Evolutionary conservation across 805 yeast species (phyloP), one percentile per base, ranked within the genome.

Genomic region (Saccharomycopsis selenospora): DNA sequence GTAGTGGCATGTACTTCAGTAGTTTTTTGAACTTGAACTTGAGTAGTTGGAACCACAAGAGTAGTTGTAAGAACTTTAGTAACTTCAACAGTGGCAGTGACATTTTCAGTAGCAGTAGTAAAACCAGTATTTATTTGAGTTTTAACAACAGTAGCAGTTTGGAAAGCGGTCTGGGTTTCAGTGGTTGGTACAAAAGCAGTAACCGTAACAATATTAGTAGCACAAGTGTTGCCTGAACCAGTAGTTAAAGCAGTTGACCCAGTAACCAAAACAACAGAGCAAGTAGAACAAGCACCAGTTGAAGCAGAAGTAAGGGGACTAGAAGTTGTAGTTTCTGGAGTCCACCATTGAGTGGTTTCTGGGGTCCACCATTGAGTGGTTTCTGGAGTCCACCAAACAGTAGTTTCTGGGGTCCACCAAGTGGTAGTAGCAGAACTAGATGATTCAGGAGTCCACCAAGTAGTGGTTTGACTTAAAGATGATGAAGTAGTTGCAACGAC

Each of bases 381-480:
- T n/a, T 46, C 50, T 14, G 54, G 47, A 13, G 59, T 52, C 55
- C 56, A 53, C 56, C 56, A 56, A n/a, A 51, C 51, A 3, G 61
- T 52, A 2, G 59, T 51, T 6, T 27, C 29, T 33, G 38, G 38
- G 57, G 48, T 23, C 30, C 47, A 40, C 18, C 47, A 23, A 20
- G 49, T 33, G 20, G 52, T 22, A 36, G 46, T 30, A 14, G 38
- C 20, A 10, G 38, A 14, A 17, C 38, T 14, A 17, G 20, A 30
- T 36, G 8, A 40, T 28, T 22, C 17, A 29, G 38, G 22, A 14
- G 49, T 23, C 10, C 24, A 40, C 18, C 47, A 23, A 20, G 49
- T 33, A 23, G 52, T 22, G 36, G 46, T 30, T 33, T 17, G 38
- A 10, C 20, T 33, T 20, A 17, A 33, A 17, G 20, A 30, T 36